phyloP scores from a whole-genome alignment of 176 grass and related monocot genomes.

The Aegilops tauschii region DNA sequence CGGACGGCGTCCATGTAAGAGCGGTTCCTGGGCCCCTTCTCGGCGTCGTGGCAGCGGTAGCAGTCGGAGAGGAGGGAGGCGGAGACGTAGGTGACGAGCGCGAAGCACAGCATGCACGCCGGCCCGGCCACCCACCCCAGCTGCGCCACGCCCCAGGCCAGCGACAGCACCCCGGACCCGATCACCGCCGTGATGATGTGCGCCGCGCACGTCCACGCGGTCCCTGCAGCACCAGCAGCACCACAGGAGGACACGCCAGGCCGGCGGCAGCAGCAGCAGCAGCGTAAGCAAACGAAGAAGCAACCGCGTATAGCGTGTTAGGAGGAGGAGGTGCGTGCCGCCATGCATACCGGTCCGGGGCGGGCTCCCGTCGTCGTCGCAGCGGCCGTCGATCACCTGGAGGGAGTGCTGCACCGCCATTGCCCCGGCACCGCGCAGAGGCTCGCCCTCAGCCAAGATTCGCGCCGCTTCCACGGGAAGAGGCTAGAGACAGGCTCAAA shows the following conservation, averaged over 20 bases:
- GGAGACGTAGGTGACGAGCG: slow-evolving; percentile 80
- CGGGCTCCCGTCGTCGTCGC: slow-evolving; percentile 35
- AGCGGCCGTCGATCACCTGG: slow-evolving; percentile 14
- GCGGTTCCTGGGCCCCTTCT: slow-evolving; percentile 54
- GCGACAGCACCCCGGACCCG: slow-evolving; percentile 82
- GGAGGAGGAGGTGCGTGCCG: background rate
- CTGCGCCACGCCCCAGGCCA: slow-evolving; percentile 85
- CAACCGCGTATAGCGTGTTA: background rate
- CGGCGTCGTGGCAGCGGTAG: slow-evolving; percentile 62
- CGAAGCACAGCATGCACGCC: slow-evolving; percentile 61
- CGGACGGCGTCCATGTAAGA: slow-evolving; percentile 86
- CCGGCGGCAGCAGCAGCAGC: background rate
- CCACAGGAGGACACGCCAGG: no score
- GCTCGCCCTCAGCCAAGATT: background rate
- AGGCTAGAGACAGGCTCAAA: background rate
- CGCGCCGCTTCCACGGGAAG: background rate
- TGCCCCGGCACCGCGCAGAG: background rate
- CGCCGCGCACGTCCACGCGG: slow-evolving; percentile 61
- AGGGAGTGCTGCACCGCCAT: slow-evolving; percentile 50
- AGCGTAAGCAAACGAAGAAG: background rate
- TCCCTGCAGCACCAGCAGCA: slow-evolving; percentile 35
- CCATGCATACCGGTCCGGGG: slow-evolving; percentile 25
- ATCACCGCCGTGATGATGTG: slow-evolving; percentile 99
- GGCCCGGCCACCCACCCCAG: slow-evolving; percentile 81
- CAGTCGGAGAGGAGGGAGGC: slow-evolving; percentile 70